Base-by-base conservation (phyloP, 305 asterid species). In the Fraxinus greggii region DNA sequence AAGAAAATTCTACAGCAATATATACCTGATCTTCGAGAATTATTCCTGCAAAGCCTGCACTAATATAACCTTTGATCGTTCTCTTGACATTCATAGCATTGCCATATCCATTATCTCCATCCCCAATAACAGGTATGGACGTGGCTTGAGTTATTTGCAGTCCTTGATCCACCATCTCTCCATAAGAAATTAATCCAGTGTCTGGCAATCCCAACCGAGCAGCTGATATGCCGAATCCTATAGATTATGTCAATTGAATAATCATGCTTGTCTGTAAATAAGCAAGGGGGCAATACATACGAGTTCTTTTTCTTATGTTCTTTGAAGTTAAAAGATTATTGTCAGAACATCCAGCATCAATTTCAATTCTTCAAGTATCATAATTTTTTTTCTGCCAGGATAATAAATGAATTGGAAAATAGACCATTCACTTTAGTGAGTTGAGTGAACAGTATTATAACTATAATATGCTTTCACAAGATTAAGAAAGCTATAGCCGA, bases 161-260 rank as follows among this genome's bases (percentile, higher is more conserved):
- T 76, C 97, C 99, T 89, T 92, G 97, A 86, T 90, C 92, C 87
- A 92, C 95, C 98, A 93, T 95, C 89, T 95, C 99, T n/a, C 98
- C 99, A 51, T 88, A 95, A 36, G 99, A 93, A 84, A 95, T 85
- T 56, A 95, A 89, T 83, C 99, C 99, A 6, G 98, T 90, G 88
- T 95, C 98, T 2, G 99, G 99, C 81, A 93, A 85, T 54, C 97
- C 99, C 87, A 92, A 89, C 80, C 91, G 93, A 72, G 97, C 88
- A 82, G 98, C 99, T 74, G 99, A 93, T 89, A 95, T 92, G 82
- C 99, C 97, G 83, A 95, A 95, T 45, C 99, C 99, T 95, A 69
- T 19, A 72, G 78, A 85, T 74, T 74, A 80, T 48, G 82, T 78
- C 79, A 40, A 78, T 82, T 80, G 23, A 21, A 45, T 85, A 81